Base-by-base conservation (phyloP, 2,329 filamentous ascomycete species). In the Grosmannia serpens region DNA sequence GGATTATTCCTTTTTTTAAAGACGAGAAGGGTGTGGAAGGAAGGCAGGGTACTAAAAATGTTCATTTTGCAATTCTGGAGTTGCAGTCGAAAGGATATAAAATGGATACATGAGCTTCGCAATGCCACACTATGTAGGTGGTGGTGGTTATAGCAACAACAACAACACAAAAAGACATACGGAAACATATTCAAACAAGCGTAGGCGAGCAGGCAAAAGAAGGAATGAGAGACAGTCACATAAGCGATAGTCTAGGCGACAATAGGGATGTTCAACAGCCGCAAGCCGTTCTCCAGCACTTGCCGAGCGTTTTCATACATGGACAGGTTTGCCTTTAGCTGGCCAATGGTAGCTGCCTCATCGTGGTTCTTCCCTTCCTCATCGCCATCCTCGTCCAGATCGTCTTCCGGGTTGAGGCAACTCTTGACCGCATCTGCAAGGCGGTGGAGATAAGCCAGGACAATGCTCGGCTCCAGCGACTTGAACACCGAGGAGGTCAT, bases 391-490 rank as follows among this genome's bases (percentile, higher is more conserved):
- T 61, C 82, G 54, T 77, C 80, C 53, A 69, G 31, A 15, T n/a
- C 51, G 1, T 59, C 38, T 3, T 59, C 59, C 4, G 60, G 81
- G 53, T 77, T 79, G 53, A 56, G 53, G 24, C 50, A 54, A 2
- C 35, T 47, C n/a, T 54, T 46, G 13, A 33, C 46, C 11, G 58
- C 57, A 11, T 58, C 52, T 1, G 60, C 57, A 6, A 64, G 58
- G 2, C 59, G 59, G 4, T 70, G 70, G 29, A 72, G 65, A 61
- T 71, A 71, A 5, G 80, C 82, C 44, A 88, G 72, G 47, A 87
- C 76, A 0, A 83, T 87, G 1, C 83, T 81, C 0, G 86, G 85
- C 70, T 95, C 85, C n/a, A 84, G 77, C 0, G 81, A 85, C 71
- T 81, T 85, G 68, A 80, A 73, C 0, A 84, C 84, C 60, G 84